A percentile compares a stretch with the other conserved stretches of the same genome.
These are phyloP conservation scores for Rhizophagus prolifer DNA, from an alignment of 192 early-diverging fungal genomes.

Conservation along the genomic window DNA sequence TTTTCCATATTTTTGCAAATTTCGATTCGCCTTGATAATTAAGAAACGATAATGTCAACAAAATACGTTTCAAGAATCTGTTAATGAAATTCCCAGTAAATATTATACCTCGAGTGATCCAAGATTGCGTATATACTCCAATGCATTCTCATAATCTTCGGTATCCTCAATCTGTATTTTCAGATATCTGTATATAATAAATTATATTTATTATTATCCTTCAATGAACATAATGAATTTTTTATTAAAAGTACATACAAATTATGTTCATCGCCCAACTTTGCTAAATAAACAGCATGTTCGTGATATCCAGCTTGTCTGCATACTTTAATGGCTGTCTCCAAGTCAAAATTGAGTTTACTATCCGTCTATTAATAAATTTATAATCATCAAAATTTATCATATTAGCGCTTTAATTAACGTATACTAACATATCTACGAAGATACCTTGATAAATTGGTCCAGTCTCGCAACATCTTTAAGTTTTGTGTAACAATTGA, in stretches of 20 bases:
- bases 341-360: slow-evolving; percentile 87
- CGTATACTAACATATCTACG: not conserved
- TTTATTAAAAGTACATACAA: slow-evolving; percentile 46
- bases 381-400: not conserved
- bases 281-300: slow-evolving; percentile 89
- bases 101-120: slow-evolving; percentile 44
- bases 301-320: slow-evolving; percentile 85
- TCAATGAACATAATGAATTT: not conserved
- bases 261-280: slow-evolving; percentile 78
- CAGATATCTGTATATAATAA: slow-evolving; percentile 59
- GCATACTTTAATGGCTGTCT: slow-evolving; percentile 93
- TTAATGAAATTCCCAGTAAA: not conserved
- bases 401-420: not conserved
- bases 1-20: slow-evolving; percentile 60
- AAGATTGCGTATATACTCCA: slow-evolving; percentile 70
- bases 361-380: slow-evolving; percentile 54
- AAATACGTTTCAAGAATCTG: not conserved
- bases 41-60: not conserved
- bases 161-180: slow-evolving; percentile 91
- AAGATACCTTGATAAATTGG: slow-evolving; percentile 75
- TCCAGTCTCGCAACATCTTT: slow-evolving; percentile 83
- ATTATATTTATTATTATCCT: not conserved
- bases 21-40: slow-evolving; percentile 42
- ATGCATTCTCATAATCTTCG: slow-evolving; percentile 70
- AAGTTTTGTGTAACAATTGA: slow-evolving; percentile 97